Percentiles rank a stretch among this genome's conserved stretches.
These are phyloP conservation scores for Phytophthora sansomeana DNA, from an alignment of 352 stramenopile species.

Conservation along the genomic window DNA sequence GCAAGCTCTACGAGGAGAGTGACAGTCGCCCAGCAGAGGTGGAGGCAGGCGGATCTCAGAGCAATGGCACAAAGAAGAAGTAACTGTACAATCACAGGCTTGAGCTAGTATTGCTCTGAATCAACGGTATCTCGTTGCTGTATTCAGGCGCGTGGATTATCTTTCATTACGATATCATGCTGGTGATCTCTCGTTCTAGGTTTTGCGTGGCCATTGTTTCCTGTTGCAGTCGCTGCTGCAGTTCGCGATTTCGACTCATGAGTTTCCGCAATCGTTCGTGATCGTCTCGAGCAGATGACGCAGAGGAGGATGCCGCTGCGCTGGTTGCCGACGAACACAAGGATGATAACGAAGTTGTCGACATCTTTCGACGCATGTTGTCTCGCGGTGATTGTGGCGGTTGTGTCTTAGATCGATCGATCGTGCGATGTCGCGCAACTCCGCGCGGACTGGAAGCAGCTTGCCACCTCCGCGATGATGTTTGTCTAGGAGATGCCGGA, in stretches of 20 bases:
- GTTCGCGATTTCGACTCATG: conserved; percentile 81
- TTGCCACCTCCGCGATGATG: conserved; percentile 24
- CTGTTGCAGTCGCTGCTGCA: conserved; percentile 78
- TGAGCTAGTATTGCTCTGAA: conserved; percentile 8
- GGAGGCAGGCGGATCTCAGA: conserved; percentile 6
- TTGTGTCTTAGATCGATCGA: conserved; percentile 4
- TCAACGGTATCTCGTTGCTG: conserved; percentile 6
- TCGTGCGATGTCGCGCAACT: conserved; percentile 9
- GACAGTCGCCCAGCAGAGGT: conserved; percentile 2
- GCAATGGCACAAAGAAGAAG: conserved; percentile 37
- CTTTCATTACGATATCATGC: conserved; percentile 53
- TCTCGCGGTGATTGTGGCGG: conserved; percentile 15
- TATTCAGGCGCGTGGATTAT: neutral
- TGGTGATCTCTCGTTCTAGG: conserved; percentile 76
- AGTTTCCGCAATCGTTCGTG: conserved; percentile 75
- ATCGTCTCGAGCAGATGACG: conserved; percentile 43
- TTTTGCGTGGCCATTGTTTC: conserved; percentile 76
- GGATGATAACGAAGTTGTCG: conserved; percentile 45
- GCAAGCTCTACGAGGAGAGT: conserved; percentile 54
- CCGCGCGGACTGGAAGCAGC: conserved; percentile 13
- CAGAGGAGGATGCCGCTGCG: conserved; percentile 32
- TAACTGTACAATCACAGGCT: conserved; percentile 9
- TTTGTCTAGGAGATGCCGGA: conserved; percentile 19
- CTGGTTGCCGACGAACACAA: conserved; percentile 30
- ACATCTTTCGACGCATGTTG: conserved; percentile 35